These are phyloP conservation scores for Cyberlindnera xishuangbannaensis DNA, from an alignment of 805 yeast species.

Conservation along the genomic window DNA sequence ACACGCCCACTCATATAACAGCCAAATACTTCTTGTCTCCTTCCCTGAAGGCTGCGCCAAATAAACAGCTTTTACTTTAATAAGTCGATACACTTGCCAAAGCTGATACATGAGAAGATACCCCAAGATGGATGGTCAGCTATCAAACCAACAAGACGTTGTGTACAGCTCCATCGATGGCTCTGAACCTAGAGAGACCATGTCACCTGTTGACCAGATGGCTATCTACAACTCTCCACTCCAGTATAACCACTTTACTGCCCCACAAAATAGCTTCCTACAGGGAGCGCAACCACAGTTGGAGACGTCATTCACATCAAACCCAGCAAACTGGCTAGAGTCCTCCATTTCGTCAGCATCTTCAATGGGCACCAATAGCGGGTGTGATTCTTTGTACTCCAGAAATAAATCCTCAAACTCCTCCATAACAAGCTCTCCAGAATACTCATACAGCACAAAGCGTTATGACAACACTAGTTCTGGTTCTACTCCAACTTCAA, in stretches of 20 bases:
- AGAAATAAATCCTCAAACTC: constrained; percentile 7
- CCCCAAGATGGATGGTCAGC: too few relatives aligned
- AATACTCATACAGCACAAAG: constrained; percentile 4
- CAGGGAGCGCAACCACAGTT: background rate
- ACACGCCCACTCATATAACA: too few relatives aligned
- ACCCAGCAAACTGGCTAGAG: constrained; percentile 5
- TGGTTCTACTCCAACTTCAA: constrained; percentile 3
- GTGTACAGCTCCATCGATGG: too few relatives aligned
- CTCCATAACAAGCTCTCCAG: constrained; percentile 8
- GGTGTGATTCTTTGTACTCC: constrained; percentile 7
- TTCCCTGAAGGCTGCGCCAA: too few relatives aligned
- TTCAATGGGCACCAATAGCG: constrained; percentile 1
- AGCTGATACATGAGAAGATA: too few relatives aligned
- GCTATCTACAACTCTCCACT: constrained; percentile 7
- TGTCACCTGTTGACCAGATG: constrained; percentile 7
- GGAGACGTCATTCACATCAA: constrained; percentile 2
- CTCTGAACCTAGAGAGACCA: too few relatives aligned
- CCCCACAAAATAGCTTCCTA: background rate
- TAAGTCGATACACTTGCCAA: too few relatives aligned
- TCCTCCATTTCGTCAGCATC: constrained; percentile 7
- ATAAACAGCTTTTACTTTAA: too few relatives aligned
- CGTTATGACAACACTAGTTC: background rate
- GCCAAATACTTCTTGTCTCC: too few relatives aligned
- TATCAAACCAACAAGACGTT: too few relatives aligned
- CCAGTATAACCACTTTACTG: background rate